Conservation (phyloP, 2,329 filamentous ascomycete species). For the Thielaviopsis euricoi region DNA sequence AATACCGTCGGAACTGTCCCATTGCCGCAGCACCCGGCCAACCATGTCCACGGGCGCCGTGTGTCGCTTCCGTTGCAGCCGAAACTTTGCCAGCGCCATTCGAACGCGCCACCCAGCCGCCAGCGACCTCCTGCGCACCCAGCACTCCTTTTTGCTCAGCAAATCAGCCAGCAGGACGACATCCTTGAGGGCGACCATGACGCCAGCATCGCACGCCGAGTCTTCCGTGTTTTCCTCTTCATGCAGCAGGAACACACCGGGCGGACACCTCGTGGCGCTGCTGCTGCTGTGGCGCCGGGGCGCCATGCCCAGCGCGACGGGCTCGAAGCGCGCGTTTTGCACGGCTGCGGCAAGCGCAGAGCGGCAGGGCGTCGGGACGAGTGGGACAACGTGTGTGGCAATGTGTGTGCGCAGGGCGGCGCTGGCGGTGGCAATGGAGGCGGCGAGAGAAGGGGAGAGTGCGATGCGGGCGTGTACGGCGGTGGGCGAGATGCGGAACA, state of each 20-base stretch:
- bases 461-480: constrained; percentile 18
- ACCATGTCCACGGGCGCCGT: constrained; percentile 5
- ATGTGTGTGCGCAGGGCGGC: constrained; percentile 12
- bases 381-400: neutral
- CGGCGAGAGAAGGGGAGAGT: constrained; percentile 13
- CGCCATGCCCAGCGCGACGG: constrained; percentile 12
- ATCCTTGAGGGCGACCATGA: constrained; percentile 16
- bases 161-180: constrained; percentile 13
- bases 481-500: constrained; percentile 16
- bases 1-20: constrained; percentile 2
- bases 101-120: constrained; percentile 2
- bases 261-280: constrained; percentile 23
- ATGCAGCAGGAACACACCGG: constrained; percentile 6
- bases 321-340: constrained; percentile 13
- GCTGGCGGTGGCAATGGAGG: constrained; percentile 1
- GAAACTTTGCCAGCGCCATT: constrained; percentile 7
- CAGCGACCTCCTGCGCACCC: neutral
- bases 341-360: constrained; percentile 1
- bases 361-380: constrained; percentile 2
- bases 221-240: constrained; percentile 16
- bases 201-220: constrained; percentile 2
- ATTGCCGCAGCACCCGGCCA: neutral
- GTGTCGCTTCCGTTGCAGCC: neutral
- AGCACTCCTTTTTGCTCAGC: neutral
- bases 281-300: constrained; percentile 14